Evolutionary conservation across 805 yeast species (phyloP), one percentile per base, ranked within the genome.

Genomic region (Lipomyces kockii): DNA sequence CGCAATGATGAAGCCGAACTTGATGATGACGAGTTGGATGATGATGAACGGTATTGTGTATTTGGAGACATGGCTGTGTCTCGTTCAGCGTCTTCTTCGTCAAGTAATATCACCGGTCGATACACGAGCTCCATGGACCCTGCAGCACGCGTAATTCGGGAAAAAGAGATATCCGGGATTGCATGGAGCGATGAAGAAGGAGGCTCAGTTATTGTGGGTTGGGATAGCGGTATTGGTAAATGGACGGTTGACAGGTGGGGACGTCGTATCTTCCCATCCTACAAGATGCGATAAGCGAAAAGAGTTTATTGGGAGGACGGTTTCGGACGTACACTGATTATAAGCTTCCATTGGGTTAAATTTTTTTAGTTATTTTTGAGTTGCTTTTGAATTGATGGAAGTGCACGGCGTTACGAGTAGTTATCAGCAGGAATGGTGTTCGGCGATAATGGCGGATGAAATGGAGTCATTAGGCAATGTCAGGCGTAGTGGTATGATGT

Each of bases 151-250:
- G 5, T 25, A 29, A 52, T 52, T 29, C 34, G 64, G n/a, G 74
- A 71, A 58, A 69, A 66, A 76, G 78, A 37, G 72, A 72, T 89
- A 9, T 80, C 86, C 20, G 93, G 93, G 0, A 75, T 89, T 65
- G 88, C 86, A 64, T 84, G 90, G 84, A 77, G 84, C 58, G 82
- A 81, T 58, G 83, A 82, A 69, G 76, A 77, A 20, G 82, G 84
- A 8, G 87, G 88, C 0, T 81, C 86, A 49, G 76, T 89, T 51
- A 79, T 86, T 6, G 84, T 89, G 46, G 93, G 91, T 0, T 83
- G 87, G 62, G 88, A 86, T 67, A 85, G 84, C 56, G 96, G 96
- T 0, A 79, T 91, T 25, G 81, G 87, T 58, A 81, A 83, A 71
- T 90, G 94, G 92, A 85, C 84, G 55, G 83, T 90, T 58, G 89